Conservation (phyloP, 257 asterid species). For the Solanum etuberosum region DNA sequence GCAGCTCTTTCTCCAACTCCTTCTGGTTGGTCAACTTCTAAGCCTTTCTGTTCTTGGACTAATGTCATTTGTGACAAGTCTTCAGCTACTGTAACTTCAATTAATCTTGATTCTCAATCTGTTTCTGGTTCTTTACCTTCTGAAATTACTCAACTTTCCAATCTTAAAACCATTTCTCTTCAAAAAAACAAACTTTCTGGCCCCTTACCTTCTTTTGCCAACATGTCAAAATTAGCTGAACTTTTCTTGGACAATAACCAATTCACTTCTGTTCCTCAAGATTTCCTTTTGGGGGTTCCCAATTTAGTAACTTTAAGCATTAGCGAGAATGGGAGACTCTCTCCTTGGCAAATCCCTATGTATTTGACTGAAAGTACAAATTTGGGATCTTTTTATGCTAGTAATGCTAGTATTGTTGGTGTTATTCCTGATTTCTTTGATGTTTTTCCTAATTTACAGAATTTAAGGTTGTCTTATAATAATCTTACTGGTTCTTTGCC, state of each 20-base stretch:
- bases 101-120: conserved; percentile 40
- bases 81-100: conserved; percentile 28
- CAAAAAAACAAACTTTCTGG: conserved; percentile 63
- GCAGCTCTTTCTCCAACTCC: conserved; percentile 52
- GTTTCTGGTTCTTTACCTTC: conserved; percentile 62
- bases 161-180: conserved; percentile 39
- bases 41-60: conserved; percentile 54
- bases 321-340: conserved; percentile 29
- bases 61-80: conserved; percentile 47
- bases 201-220: conserved; percentile 55
- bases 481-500: conserved; percentile 65
- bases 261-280: conserved; percentile 34
- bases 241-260: conserved; percentile 44
- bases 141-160: conserved; percentile 48
- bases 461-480: conserved; percentile 64
- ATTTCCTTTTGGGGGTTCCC: conserved; percentile 47
- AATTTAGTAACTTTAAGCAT: conserved; percentile 40
- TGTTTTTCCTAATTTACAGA: conserved; percentile 46
- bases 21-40: conserved; percentile 46
- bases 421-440: conserved; percentile 56
- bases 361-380: conserved; percentile 38
- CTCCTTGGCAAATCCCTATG: conserved; percentile 57
- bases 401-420: conserved; percentile 48
- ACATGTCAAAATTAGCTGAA: conserved; percentile 39
- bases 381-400: conserved; percentile 41